Evolutionary conservation across 768 basidiomycete genomes (phyloP), one percentile per base, ranked within the genome.

Genomic region (Boletellus sp.): DNA sequence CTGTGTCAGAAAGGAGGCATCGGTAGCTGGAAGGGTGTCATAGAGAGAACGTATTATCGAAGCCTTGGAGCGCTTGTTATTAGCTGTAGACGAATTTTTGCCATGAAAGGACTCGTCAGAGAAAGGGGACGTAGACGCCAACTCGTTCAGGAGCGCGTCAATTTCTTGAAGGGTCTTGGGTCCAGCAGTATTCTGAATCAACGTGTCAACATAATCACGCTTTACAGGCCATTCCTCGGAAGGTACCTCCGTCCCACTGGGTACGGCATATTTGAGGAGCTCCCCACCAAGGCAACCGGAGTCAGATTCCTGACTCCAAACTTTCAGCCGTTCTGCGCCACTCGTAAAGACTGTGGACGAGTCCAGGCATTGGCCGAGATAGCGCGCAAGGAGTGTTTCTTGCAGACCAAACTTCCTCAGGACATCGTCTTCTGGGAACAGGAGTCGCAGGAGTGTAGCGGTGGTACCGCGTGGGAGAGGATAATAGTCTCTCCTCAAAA

Each of bases 391-490:
- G 31, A 69, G 75, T 13, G 72, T 69, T 70, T 93, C 90, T 62
- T 87, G 80, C 60, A 93, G 72, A 31, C 81, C 80, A 57, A 85
- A 94, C 64, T 81, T 81, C 20, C 94, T 74, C 15, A 77, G 67
- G 1, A 71, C 58, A 52, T 94, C 90, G 49, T 90, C 83, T 52
- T 94, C 84, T 0, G 94, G 92, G 61, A 94, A 94, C n/a, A 95
- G 70, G 5, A 93, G 67, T 7, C 82, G 79, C 58, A 94, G 84
- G 26, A 90, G 67, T 6, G 77, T 75, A 13, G 75, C 72, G 9
- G 83, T 80, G 0, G 81, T 83, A 4, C 78, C 75, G 0, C 63
- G 61, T 0, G 80, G 78, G 19, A 85, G 65, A 13, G 81, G 78
- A 12, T 67, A 61, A 58, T 74, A 80, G 15, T 64, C 55, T n/a